Conservation (phyloP, 306 rosid genomes). For the Hylodesmum podocarpum region DNA sequence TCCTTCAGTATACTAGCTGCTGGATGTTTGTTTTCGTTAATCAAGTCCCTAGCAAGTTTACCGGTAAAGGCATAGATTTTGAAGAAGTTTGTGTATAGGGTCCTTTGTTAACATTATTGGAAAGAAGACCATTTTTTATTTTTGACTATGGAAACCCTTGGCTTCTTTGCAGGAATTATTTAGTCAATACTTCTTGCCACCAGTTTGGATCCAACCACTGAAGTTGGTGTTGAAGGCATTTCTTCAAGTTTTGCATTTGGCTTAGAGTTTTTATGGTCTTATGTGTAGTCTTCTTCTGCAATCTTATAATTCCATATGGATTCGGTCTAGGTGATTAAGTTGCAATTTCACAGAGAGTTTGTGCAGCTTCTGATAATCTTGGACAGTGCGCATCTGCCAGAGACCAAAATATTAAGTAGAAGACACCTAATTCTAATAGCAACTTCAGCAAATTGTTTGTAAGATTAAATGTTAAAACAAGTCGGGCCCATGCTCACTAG, state of each 20-base stretch:
- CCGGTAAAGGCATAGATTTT: conserved; percentile 50
- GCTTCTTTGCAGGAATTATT: conserved; percentile 46
- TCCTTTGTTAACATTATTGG: conserved; percentile 32
- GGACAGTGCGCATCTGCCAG: conserved; percentile 51
- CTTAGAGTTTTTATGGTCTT: conserved; percentile 54
- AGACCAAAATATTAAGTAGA: conserved; percentile 20
- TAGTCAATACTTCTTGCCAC: conserved; percentile 30
- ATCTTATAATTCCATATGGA: conserved; percentile 44
- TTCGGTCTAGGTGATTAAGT: conserved; percentile 19
- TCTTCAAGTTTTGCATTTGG: conserved; percentile 47
- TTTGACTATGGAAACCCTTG: conserved; percentile 42
- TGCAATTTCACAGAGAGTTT: conserved; percentile 25
- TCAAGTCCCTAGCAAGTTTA: conserved; percentile 40
- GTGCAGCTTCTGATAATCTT: conserved; percentile 55
- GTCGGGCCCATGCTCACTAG: not conserved
- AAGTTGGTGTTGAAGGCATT: conserved; percentile 27
- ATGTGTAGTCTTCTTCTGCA: conserved; percentile 54
- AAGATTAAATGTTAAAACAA: not conserved
- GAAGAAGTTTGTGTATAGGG: conserved; percentile 42
- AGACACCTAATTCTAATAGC: not conserved
- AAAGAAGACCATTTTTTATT: conserved; percentile 33
- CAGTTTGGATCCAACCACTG: conserved; percentile 32
- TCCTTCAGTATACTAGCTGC: conserved; percentile 35
- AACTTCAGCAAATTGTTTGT: not conserved
- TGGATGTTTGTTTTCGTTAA: conserved; percentile 40